phyloP scores from a whole-genome alignment of 176 grass and related monocot genomes.

The Thalia dealbata region DNA sequence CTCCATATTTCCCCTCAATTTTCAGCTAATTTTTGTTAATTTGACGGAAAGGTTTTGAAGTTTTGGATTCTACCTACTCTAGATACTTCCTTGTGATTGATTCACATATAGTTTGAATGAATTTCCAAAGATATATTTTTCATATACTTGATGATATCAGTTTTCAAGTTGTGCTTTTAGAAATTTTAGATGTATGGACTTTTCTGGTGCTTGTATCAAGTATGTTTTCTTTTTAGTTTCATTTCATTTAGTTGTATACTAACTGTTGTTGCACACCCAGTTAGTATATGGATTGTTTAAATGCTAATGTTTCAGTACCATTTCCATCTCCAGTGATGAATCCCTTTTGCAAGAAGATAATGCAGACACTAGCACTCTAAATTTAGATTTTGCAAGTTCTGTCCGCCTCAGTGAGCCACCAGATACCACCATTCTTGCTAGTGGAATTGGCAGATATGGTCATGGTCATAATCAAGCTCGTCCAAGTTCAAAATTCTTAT shows the following conservation, averaged over 20 bases:
- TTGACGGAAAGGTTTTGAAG: neutral
- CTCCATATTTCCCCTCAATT: neutral
- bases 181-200: neutral
- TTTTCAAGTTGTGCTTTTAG: neutral
- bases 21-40: neutral
- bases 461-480: conserved; percentile 44
- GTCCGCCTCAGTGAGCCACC: conserved; percentile 29
- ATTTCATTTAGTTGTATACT: too few relatives aligned
- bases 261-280: neutral
- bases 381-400: conserved; percentile 40
- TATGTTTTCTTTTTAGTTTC: neutral
- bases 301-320: neutral
- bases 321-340: conserved; percentile 56
- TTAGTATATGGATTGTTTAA: conserved; percentile 7
- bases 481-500: conserved; percentile 36
- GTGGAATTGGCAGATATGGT: conserved; percentile 34
- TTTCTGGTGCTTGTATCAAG: neutral
- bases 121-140: neutral
- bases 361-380: conserved; percentile 26
- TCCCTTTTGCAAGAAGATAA: conserved; percentile 83
- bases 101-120: neutral
- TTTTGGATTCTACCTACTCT: neutral
- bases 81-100: neutral
- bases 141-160: neutral
- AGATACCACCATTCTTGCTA: conserved; percentile 28